Evolutionary conservation across 2,329 filamentous ascomycete species (phyloP).

Genomic region (Talaromyces sp.): DNA sequence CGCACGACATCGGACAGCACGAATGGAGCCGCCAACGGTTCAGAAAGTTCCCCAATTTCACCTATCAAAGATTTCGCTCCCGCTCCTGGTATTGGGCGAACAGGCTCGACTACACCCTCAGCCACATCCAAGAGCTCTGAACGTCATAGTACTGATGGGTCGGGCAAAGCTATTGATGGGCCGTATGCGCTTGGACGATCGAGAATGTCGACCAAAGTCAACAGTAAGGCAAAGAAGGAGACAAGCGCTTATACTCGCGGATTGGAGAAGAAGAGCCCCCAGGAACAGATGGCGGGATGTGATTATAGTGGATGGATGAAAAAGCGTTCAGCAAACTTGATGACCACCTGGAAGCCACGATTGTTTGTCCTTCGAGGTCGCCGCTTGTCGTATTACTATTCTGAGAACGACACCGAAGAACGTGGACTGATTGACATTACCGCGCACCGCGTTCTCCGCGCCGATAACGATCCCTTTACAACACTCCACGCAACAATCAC

Average conservation of each 20-base stretch:
- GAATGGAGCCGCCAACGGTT: slow-evolving; percentile 42
- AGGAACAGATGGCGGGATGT: slow-evolving; percentile 76
- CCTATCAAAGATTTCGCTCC: slow-evolving; percentile 50
- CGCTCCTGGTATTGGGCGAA: slow-evolving; percentile 65
- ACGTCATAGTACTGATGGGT: slow-evolving; percentile 64
- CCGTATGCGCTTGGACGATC: slow-evolving; percentile 43
- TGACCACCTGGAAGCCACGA: slow-evolving; percentile 96
- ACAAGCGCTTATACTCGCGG: slow-evolving; percentile 92
- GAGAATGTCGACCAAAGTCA: slow-evolving; percentile 45
- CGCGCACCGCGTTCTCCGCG: slow-evolving; percentile 91
- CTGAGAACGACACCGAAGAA: slow-evolving; percentile 84
- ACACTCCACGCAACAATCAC: slow-evolving; percentile 88
- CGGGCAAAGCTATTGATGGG: slow-evolving; percentile 44
- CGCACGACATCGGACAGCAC: slow-evolving; percentile 75
- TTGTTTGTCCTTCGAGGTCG: slow-evolving; percentile 93
- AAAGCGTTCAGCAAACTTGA: slow-evolving; percentile 92
- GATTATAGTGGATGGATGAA: slow-evolving; percentile 99
- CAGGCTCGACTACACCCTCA: slow-evolving; percentile 65
- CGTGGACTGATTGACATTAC: slow-evolving; percentile 97
- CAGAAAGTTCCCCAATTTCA: slow-evolving; percentile 38
- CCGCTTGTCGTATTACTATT: slow-evolving; percentile 91
- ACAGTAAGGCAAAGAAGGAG: slow-evolving; percentile 75
- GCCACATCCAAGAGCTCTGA: slow-evolving; percentile 66
- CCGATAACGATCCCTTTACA: slow-evolving; percentile 84
- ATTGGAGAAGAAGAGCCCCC: slow-evolving; percentile 70